Evolutionary conservation across 768 basidiomycete species (phyloP).

Genomic region (Suillus placidus): DNA sequence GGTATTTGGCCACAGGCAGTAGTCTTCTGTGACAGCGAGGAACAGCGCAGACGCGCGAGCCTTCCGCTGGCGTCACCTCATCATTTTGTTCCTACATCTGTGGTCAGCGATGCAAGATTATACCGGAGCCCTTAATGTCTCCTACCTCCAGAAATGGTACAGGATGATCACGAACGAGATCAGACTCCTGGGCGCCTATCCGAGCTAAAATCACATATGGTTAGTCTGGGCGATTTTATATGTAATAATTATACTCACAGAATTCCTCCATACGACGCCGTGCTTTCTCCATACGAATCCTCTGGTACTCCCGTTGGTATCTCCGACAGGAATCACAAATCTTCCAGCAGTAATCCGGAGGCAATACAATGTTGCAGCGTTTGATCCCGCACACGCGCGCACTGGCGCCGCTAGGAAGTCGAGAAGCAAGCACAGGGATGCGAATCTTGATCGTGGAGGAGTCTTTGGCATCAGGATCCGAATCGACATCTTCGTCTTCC

Average conservation of each 20-base stretch:
- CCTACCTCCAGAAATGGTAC: not conserved
- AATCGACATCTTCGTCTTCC: constrained; percentile 13
- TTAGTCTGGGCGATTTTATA: not conserved
- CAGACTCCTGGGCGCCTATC: constrained; percentile 13
- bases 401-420: constrained; percentile 12
- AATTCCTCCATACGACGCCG: constrained; percentile 10
- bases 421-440: constrained; percentile 25
- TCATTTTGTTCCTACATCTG: not conserved
- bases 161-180: not conserved
- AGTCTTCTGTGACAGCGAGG: constrained; percentile 40
- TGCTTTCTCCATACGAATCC: constrained; percentile 28
- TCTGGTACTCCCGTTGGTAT: constrained; percentile 40
- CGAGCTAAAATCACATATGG: constrained; percentile 20
- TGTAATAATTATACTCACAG: constrained; percentile 11
- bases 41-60: constrained; percentile 42
- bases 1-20: constrained; percentile 41
- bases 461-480: constrained; percentile 6
- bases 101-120: constrained; percentile 10
- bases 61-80: constrained; percentile 12
- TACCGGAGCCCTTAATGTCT: constrained; percentile 18
- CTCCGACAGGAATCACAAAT: constrained; percentile 45
- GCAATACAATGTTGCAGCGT: constrained; percentile 38
- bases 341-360: constrained; percentile 42
- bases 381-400: constrained; percentile 36
- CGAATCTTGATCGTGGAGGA: constrained; percentile 19